Base-by-base conservation (phyloP, 2,329 filamentous ascomycete genomes). In the Cadophora sp. region DNA sequence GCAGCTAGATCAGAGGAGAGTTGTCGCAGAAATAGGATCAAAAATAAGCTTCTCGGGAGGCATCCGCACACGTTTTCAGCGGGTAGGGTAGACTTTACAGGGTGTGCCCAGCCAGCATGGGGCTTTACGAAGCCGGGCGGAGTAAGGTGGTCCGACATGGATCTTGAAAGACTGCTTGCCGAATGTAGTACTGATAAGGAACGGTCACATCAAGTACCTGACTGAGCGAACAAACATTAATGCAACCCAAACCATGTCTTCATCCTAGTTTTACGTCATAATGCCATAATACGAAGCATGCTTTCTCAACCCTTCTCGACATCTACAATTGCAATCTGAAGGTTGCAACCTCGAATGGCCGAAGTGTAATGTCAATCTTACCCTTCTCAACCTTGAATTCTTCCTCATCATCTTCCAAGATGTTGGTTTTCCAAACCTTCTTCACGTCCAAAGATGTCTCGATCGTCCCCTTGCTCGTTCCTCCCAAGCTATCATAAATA, bases 401-500 rank as follows among this genome's bases (percentile, higher is more conserved):
- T 72, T 93, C 90, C 65, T 89, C 80, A 75, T 97, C 92, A 79
- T 99, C 96, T 79, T 99, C 96, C 37, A 99, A 82, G 70, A 97
- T 79, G 80, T 97, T 98, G 51, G 89, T 90, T 85, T 93, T 97
- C 81, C 85, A 91, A 37, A 92, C 93, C 74, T 87, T 89, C 82
- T 90, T 91, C 31, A 97, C 88, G 29, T 89, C 83, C 79, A 95
- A 86, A 9, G 81, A 85, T 60, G 91, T 91, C 65, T 77, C 75
- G 75, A 97, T 88, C 0, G 83, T 87, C 1, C 91, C 94, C 70
- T 89, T 88, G 70, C 89, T 89, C 75, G 88, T 91, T 0, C 96
- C 96, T 56, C 96, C 96, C 51, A 98, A 82, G 69, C 91, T 91
- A 78, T 99, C 96, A 77, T 97, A 99, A 24, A 97, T 84, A 1